Evolutionary conservation across 768 basidiomycete species (phyloP), one percentile per base, ranked within the genome.

Genomic region (Pleurotus tuber-regium): DNA sequence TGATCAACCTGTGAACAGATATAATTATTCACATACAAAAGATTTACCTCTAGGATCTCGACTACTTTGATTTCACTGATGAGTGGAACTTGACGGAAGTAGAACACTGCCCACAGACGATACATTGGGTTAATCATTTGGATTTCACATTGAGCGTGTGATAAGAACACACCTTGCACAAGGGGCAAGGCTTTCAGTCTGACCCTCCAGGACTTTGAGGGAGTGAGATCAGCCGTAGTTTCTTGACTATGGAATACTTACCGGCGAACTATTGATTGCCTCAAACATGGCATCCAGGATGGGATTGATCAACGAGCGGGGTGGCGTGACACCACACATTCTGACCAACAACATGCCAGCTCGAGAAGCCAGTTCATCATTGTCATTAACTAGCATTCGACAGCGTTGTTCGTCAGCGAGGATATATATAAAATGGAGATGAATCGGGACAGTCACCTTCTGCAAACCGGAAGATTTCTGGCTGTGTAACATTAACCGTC

Each of bases 51-150:
- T 12, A 95, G 70, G 58, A 95, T 89, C 60, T 87, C 81, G 2
- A 87, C 77, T 7, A 92, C 78, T 67, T 86, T 87, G 24, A 73
- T 70, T 59, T 94, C 91, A 50, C 73, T 78, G 54, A 97, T 82
- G 43, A 91, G 68, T n/a, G 89, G 87, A 7, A 90, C 74, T 63
- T 92, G 88, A 38, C 92, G 84, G 80, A 93, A 95, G 71, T 92
- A 92, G 60, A 90, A 86, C 24, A 92, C 85, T 87, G 43, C 4
- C n/a, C n/a, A 48, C 48, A 19, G 26, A 31, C 26, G 36, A 28
- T n/a, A 25, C 21, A 39, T 14, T 29, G 36, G 24, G 38, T 7
- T 21, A 18, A 18, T 23, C 31, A 35, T 16, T 19, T 25, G 21
- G 16, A 30, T 38, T 53, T 26, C 36, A 19, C 43, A 35, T 14